These are phyloP conservation scores for Schizosaccharomyces osmophilus DNA, from an alignment of 805 yeast genomes.

Conservation along the genomic window DNA sequence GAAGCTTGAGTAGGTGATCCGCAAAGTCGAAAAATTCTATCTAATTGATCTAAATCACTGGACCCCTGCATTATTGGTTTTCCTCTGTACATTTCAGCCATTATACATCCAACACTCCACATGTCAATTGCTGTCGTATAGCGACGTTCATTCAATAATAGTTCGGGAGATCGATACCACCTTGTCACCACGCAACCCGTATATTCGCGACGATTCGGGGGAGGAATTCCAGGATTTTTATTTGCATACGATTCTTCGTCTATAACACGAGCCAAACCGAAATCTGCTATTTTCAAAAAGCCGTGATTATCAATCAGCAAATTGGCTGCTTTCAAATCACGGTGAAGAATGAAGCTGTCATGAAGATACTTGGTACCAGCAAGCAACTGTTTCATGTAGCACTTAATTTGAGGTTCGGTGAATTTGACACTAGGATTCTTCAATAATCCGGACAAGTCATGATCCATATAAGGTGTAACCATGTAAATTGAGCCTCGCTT, in stretches of 20 bases:
- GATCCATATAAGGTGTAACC: slow-evolving; percentile 78
- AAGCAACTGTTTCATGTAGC: slow-evolving; percentile 56
- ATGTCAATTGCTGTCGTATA: slow-evolving; percentile 89
- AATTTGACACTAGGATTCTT: slow-evolving; percentile 50
- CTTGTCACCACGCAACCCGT: slow-evolving; percentile 74
- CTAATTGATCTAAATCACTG: slow-evolving; percentile 72
- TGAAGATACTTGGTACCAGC: slow-evolving; percentile 68
- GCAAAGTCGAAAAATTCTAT: slow-evolving; percentile 48
- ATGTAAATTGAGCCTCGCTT: slow-evolving; percentile 35
- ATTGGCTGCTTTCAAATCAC: slow-evolving; percentile 91
- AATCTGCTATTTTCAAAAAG: slow-evolving; percentile 71
- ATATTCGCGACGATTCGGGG: slow-evolving; percentile 18
- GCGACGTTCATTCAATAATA: slow-evolving; percentile 57
- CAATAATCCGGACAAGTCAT: slow-evolving; percentile 71
- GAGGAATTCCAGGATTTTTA: slow-evolving; percentile 23
- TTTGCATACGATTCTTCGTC: slow-evolving; percentile 34
- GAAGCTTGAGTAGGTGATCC: slow-evolving; percentile 84
- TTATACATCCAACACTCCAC: slow-evolving; percentile 89
- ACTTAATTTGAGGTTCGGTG: slow-evolving; percentile 48
- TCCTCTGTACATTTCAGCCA: slow-evolving; percentile 66
- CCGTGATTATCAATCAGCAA: slow-evolving; percentile 61
- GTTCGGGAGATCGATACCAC: slow-evolving; percentile 94
- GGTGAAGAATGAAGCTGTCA: slow-evolving; percentile 32
- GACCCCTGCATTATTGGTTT: slow-evolving; percentile 69
- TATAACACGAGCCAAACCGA: slow-evolving; percentile 68